phyloP scores from a whole-genome alignment of 1,139 yeast species.

The Blastobotrys indianensis region DNA sequence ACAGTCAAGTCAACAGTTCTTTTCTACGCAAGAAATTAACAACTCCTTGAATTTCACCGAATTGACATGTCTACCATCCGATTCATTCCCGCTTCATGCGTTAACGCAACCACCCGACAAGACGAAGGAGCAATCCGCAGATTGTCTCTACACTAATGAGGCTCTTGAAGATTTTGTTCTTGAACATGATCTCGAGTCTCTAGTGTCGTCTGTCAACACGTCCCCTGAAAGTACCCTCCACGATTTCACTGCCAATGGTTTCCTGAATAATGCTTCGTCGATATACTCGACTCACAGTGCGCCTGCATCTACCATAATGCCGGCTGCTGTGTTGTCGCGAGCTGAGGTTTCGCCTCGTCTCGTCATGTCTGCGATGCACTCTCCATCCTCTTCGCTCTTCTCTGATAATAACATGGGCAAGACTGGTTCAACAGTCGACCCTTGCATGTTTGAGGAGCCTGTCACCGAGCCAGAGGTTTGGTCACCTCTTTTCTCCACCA shows the following conservation, averaged over 20 bases:
- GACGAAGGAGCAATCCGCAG: no score
- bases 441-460: constrained; percentile 8
- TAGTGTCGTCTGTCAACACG: neutral
- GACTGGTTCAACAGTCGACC: neutral
- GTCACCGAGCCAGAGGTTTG: constrained; percentile 9
- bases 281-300: neutral
- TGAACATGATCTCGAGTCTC: neutral
- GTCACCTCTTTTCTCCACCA: constrained; percentile 11
- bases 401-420: neutral
- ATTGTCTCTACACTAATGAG: no score
- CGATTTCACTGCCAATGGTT: neutral
- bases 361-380: constrained; percentile 3
- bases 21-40: neutral
- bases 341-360: neutral
- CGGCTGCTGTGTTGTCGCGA: constrained; percentile 1
- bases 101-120: no score
- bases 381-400: constrained; percentile 4
- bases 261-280: neutral
- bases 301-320: constrained; percentile 7
- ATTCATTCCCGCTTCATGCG: no score
- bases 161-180: neutral
- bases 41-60: neutral
- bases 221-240: neutral
- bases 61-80: neutral
- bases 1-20: neutral